These are phyloP conservation scores for Kodamaea suecica DNA, from an alignment of 1,139 yeast genomes.

Conservation along the genomic window DNA sequence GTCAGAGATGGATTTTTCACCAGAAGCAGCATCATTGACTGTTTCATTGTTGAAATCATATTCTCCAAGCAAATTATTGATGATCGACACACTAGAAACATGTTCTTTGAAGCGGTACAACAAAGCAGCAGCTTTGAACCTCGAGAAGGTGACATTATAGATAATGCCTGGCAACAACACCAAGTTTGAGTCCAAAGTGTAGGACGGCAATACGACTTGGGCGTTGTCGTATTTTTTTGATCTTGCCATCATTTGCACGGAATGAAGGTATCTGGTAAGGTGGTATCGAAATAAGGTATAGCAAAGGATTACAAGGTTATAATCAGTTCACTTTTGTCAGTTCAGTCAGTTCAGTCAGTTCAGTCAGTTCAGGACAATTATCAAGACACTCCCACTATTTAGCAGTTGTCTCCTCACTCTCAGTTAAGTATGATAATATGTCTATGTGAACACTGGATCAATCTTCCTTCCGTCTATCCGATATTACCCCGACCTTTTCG, in stretches of 20 bases:
- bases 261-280: too few species aligned
- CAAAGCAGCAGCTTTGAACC: conserved; percentile 48
- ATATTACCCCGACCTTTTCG: too few species aligned
- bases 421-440: too few species aligned
- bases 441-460: too few species aligned
- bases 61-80: conserved; percentile 32
- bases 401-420: too few species aligned
- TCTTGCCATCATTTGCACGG: neutral
- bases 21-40: conserved; percentile 3
- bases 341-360: too few species aligned
- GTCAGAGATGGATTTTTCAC: neutral
- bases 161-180: conserved; percentile 61
- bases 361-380: too few species aligned
- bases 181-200: conserved; percentile 43
- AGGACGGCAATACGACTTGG: conserved; percentile 36
- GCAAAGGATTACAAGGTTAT: too few species aligned
- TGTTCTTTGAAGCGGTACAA: conserved; percentile 37
- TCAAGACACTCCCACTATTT: too few species aligned
- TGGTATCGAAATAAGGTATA: too few species aligned
- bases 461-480: too few species aligned
- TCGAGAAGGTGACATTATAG: conserved; percentile 52
- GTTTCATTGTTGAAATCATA: conserved; percentile 30
- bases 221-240: conserved; percentile 4
- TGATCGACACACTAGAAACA: conserved; percentile 28
- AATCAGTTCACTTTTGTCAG: too few species aligned